These are phyloP conservation scores for Oleoguttula mirabilis DNA, from an alignment of 495 filamentous ascomycete genomes.

Conservation along the genomic window DNA sequence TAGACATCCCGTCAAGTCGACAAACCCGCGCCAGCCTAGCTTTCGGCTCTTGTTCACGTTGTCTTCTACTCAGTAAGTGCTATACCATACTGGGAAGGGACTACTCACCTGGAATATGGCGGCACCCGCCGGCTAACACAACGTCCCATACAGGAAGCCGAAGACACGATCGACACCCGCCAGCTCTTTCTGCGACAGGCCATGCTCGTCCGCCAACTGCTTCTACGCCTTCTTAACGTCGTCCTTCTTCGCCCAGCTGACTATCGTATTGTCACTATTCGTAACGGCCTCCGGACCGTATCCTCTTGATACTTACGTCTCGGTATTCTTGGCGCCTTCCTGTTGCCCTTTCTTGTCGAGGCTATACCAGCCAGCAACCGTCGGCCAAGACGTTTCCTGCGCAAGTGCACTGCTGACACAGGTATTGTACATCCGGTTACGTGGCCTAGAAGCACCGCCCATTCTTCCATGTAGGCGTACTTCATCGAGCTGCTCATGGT, in stretches of 20 bases:
- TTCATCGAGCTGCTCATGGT: conserved; percentile 32
- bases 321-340: conserved; percentile 18
- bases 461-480: conserved; percentile 41
- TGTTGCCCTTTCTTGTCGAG: conserved; percentile 25
- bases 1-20: conserved; percentile 31
- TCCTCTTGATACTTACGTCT: conserved; percentile 16
- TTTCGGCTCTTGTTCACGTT: conserved; percentile 33
- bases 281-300: conserved; percentile 22
- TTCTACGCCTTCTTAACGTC: conserved; percentile 38
- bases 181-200: conserved; percentile 25
- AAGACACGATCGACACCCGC: conserved; percentile 26
- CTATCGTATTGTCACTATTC: conserved; percentile 30
- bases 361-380: conserved; percentile 35
- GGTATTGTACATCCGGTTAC: conserved; percentile 29
- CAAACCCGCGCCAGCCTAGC: conserved; percentile 32
- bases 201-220: conserved; percentile 23
- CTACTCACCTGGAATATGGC: conserved; percentile 20
- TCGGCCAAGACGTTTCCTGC: conserved; percentile 38
- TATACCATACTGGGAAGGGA: background rate
- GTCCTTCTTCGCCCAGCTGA: conserved; percentile 34
- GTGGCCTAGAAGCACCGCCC: conserved; percentile 32
- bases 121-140: conserved; percentile 16
- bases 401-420: conserved; percentile 35
- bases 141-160: conserved; percentile 25
- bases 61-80: background rate